These are phyloP conservation scores for Leptographium radiaticola DNA, from an alignment of 2,329 filamentous ascomycete genomes.

Conservation along the genomic window DNA sequence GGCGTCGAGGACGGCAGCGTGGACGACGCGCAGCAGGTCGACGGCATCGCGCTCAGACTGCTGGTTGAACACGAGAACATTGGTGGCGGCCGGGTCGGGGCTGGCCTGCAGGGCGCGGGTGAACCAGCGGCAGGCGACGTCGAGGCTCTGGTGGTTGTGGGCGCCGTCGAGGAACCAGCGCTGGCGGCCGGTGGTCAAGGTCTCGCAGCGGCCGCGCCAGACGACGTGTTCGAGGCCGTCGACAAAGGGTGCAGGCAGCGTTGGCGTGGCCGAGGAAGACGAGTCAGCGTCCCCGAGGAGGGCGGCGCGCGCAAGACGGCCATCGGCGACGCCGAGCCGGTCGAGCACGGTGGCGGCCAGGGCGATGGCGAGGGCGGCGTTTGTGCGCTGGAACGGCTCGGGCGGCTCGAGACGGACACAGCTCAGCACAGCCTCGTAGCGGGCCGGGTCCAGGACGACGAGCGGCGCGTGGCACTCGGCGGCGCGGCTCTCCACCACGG, in stretches of 20 bases:
- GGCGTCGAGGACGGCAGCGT: constrained; percentile 21
- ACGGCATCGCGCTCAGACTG: constrained; percentile 65
- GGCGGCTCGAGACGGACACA: constrained; percentile 8
- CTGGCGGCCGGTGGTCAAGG: constrained; percentile 32
- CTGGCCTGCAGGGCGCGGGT: constrained; percentile 22
- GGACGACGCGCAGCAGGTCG: constrained; percentile 46
- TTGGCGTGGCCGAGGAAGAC: constrained; percentile 9
- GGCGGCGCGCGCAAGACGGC: not conserved
- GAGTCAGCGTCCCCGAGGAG: not conserved
- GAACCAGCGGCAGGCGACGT: constrained; percentile 68
- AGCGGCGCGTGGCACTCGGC: constrained; percentile 27
- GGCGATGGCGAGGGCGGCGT: constrained; percentile 19
- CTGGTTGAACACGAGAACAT: constrained; percentile 78
- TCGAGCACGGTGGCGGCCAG: constrained; percentile 26
- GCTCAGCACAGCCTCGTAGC: constrained; percentile 4
- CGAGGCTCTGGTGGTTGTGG: constrained; percentile 75
- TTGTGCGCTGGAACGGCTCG: constrained; percentile 12
- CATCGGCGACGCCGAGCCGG: constrained; percentile 35
- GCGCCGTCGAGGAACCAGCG: constrained; percentile 79
- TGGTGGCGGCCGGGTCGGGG: not conserved
- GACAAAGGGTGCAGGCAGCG: constrained; percentile 32
- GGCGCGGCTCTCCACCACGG: constrained; percentile 39
- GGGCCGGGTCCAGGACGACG: constrained; percentile 10
- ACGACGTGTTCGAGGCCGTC: constrained; percentile 52
- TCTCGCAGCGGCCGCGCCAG: constrained; percentile 68